phyloP scores from a whole-genome alignment of 2,329 filamentous ascomycete species.

The Lomentospora prolificans region DNA sequence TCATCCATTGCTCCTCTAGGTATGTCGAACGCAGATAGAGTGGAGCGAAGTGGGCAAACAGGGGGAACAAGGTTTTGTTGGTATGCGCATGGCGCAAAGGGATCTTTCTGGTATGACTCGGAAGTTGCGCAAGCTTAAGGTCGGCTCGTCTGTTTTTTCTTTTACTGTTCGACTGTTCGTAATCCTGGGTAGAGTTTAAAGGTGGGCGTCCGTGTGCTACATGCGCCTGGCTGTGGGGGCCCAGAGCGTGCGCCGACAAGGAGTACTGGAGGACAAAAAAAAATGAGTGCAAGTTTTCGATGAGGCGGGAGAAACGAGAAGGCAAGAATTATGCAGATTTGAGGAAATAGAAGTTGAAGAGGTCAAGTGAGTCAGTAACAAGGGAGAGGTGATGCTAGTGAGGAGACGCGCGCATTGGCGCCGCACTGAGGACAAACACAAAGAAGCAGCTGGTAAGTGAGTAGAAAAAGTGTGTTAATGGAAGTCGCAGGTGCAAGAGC shows the following conservation, averaged over 20 bases:
- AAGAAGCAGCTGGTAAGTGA: background rate
- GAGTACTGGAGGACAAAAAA: background rate
- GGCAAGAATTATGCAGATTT: conserved; percentile 10
- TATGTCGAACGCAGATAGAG: background rate
- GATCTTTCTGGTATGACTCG: background rate
- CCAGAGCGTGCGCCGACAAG: background rate
- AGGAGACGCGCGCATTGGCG: background rate
- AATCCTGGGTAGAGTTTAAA: no score
- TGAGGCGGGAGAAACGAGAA: background rate
- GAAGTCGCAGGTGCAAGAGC: background rate
- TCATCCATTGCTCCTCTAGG: conserved; percentile 6
- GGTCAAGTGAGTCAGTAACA: background rate
- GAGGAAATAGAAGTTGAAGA: background rate
- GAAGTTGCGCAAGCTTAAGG: background rate
- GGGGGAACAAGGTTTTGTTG: conserved; percentile 1
- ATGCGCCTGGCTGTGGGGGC: background rate
- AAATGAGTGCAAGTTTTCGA: background rate
- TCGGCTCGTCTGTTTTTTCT: background rate
- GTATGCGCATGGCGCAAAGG: conserved; percentile 2
- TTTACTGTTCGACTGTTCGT: background rate
- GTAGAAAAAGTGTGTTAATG: background rate
- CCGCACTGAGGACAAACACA: no score
- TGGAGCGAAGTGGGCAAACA: background rate
- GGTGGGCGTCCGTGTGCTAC: background rate
- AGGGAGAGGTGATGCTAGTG: background rate